Percentiles rank a stretch among this genome's conserved stretches.
Conservation (phyloP, 129 eudicot genomes). For the Dittrichia graveolens region DNA sequence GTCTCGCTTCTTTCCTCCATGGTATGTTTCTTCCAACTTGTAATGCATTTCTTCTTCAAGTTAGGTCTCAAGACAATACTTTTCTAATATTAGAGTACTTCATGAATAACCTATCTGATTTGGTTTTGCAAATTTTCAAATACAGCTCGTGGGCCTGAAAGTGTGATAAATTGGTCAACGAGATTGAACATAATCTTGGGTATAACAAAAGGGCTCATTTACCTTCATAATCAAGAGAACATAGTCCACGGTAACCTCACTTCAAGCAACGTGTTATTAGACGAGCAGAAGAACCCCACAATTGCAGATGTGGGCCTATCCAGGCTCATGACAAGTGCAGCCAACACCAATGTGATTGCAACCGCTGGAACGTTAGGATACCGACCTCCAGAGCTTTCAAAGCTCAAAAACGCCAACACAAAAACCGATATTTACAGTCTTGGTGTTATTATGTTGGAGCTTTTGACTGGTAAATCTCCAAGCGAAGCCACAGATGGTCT, state of each 20-base stretch:
- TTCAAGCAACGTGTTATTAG: conserved; percentile 66
- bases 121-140: not conserved
- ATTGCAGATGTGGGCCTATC: conserved; percentile 85
- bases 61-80: too few species aligned
- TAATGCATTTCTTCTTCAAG: too few species aligned
- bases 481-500: conserved; percentile 73
- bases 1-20: conserved; percentile 91
- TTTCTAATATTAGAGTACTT: not conserved
- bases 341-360: conserved; percentile 70
- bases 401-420: conserved; percentile 65
- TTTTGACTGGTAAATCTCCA: conserved; percentile 84
- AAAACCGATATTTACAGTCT: conserved; percentile 89
- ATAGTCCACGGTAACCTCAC: conserved; percentile 77
- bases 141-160: conserved; percentile 89
- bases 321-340: conserved; percentile 76
- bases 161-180: conserved; percentile 68
- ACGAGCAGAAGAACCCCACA: conserved; percentile 57
- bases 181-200: conserved; percentile 81
- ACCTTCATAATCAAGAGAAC: conserved; percentile 65
- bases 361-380: conserved; percentile 85
- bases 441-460: conserved; percentile 85
- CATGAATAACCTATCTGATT: not conserved
- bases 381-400: conserved; percentile 90
- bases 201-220: conserved; percentile 68
- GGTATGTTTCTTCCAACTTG: conserved; percentile 45